Evolutionary conservation across 2,329 filamentous ascomycete species (phyloP), one percentile per base, ranked within the genome.

Genomic region (Gaeumannomyces sp.): DNA sequence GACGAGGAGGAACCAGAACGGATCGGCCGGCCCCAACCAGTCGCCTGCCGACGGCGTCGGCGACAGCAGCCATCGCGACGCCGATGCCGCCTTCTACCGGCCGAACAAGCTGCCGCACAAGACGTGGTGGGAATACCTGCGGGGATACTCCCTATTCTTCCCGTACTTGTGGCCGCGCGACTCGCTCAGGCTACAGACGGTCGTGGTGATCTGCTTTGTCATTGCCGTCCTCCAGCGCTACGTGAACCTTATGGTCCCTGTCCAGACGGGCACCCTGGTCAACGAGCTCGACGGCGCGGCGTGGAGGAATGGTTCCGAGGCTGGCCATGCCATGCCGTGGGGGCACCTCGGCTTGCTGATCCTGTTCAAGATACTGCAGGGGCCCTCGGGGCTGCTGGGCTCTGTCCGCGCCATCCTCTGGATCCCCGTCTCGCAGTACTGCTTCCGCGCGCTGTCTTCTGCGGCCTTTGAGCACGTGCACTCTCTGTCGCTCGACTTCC

Each of bases 401-500:
- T 94, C 92, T 1, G 72, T 91, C 45, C 86, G 95, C 68, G 90
- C 92, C 28, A 87, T 92, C 50, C 81, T 99, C 45, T 99, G 95
- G 95, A 95, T 99, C 62, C 94, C 95, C 0, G 93, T 99, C 65
- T 92, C 93, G 50, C 95, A 99, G 75, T 97, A 98, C 76, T 97
- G 94, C 0, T 99, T 97, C 77, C 89, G 92, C 72, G 92, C 95
- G 68, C 83, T 99, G 66, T 97, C 93, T 7, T 95, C 95, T 2
- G 93, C 95, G 22, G 92, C 94, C 14, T 99, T 99, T 74, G 94
- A 98, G 78, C 95, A 99, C 75, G 95, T 99, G 28, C 95, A 99
- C 76, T 89, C 90, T 62, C 86, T 99, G 45, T 97, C 93, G 75
- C 83, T 98, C 69, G 95, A 98, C 75, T 99, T 99, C 73, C 95